Evolutionary conservation across 2,329 filamentous ascomycete species (phyloP).

Genomic region (Exophiala oligosperma): DNA sequence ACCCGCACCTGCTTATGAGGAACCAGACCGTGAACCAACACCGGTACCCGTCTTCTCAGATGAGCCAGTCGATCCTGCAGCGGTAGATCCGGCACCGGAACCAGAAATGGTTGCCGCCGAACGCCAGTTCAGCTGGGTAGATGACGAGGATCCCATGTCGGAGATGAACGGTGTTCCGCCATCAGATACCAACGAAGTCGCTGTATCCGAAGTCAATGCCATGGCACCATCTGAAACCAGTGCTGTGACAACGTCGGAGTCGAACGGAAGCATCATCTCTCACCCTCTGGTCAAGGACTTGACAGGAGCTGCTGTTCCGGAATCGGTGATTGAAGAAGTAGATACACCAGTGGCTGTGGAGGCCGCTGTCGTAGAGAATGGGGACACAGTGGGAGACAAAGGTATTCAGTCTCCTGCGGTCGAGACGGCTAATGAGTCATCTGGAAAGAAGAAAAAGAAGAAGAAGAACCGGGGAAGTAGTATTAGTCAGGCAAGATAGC

Average conservation of each 20-base stretch:
- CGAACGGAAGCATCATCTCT: neutral
- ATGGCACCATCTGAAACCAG: neutral
- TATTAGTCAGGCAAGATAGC: neutral
- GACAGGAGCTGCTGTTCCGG: neutral
- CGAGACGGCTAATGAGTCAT: neutral
- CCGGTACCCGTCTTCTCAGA: neutral
- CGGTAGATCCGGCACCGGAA: neutral
- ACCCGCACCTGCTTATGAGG: neutral
- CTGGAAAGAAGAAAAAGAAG: neutral
- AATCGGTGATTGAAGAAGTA: neutral
- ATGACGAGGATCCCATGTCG: neutral
- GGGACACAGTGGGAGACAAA: neutral
- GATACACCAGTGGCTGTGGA: neutral
- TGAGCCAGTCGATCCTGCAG: too few species aligned
- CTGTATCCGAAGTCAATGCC: neutral
- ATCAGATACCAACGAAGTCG: neutral
- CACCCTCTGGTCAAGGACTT: neutral
- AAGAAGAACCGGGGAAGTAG: neutral
- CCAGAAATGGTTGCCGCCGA: neutral
- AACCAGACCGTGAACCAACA: neutral
- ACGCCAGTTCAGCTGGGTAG: neutral
- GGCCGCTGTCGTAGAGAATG: neutral
- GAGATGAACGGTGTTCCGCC: neutral
- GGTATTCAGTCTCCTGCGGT: neutral
- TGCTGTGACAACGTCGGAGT: neutral